phyloP scores from a whole-genome alignment of 805 yeast species.

The Saturnispora sekii region DNA sequence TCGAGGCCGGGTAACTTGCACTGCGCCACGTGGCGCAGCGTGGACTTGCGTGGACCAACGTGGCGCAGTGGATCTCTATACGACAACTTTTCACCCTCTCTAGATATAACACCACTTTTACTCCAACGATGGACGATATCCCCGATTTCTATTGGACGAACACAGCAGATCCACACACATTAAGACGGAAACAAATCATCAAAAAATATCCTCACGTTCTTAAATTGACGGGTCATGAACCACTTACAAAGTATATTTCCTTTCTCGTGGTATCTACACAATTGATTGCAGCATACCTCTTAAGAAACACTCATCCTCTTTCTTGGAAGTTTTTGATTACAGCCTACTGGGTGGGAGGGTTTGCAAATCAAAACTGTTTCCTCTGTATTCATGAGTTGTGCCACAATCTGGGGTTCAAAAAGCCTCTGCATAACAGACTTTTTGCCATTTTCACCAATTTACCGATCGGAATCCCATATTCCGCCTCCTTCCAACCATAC shows the following conservation, averaged over 20 bases:
- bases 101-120: neutral
- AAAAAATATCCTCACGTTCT: slow-evolving; percentile 70
- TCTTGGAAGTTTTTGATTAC: slow-evolving; percentile 44
- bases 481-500: slow-evolving; percentile 83
- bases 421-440: slow-evolving; percentile 66
- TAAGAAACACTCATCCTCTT: slow-evolving; percentile 46
- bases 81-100: neutral
- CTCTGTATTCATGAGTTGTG: slow-evolving; percentile 82
- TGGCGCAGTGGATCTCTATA: neutral
- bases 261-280: slow-evolving; percentile 60
- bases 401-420: slow-evolving; percentile 76
- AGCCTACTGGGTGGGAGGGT: slow-evolving; percentile 80
- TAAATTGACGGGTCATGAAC: slow-evolving; percentile 78
- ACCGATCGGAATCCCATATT: slow-evolving; percentile 85
- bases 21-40: neutral
- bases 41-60: neutral
- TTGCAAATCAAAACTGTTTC: slow-evolving; percentile 74
- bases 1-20: neutral
- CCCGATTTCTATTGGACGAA: slow-evolving; percentile 76
- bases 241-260: slow-evolving; percentile 71
- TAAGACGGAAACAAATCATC: slow-evolving; percentile 63
- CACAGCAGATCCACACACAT: slow-evolving; percentile 70
- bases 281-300: slow-evolving; percentile 48
- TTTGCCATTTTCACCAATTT: slow-evolving; percentile 70
- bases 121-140: slow-evolving; percentile 11